Percentiles rank a stretch among this genome's conserved stretches.
phyloP scores from a whole-genome alignment of 106 monocot genomes.

The Dendrobium nobile region DNA sequence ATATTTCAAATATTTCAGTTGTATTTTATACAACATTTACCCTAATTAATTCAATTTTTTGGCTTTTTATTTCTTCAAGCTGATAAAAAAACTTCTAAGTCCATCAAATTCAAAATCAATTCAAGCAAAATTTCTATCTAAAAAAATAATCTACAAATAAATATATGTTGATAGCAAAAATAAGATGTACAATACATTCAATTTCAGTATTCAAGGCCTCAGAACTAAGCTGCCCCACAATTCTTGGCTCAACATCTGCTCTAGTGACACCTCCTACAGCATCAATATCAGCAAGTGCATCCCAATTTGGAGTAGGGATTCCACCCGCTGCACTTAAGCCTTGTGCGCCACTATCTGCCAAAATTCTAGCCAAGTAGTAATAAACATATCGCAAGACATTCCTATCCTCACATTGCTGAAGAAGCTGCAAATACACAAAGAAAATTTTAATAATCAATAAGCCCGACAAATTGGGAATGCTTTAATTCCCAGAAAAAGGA shows the following conservation, averaged over 20 bases:
- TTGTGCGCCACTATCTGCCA: slow-evolving; percentile 84
- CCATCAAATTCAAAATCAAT: neutral
- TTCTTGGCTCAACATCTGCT: slow-evolving; percentile 94
- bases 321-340: slow-evolving; percentile 86
- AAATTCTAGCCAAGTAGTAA: slow-evolving; percentile 96
- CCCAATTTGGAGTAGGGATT: slow-evolving; percentile 99
- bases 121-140: neutral
- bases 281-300: slow-evolving; percentile 99
- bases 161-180: neutral
- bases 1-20: neutral
- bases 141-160: neutral
- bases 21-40: neutral
- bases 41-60: neutral
- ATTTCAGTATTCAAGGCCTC: slow-evolving; percentile 63
- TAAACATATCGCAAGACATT: slow-evolving; percentile 96
- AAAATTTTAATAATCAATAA: neutral
- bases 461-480: neutral
- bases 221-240: slow-evolving; percentile 74
- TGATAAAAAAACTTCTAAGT: neutral
- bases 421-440: slow-evolving; percentile 53
- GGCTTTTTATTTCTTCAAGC: neutral
- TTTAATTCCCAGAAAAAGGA: neutral
- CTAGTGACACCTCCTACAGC: slow-evolving; percentile 92
- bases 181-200: slow-evolving; percentile 51
- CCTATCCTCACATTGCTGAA: slow-evolving; percentile 93